A percentile compares a stretch with the other conserved stretches of the same genome.
Evolutionary conservation across 441 rosid genomes (phyloP).

Genomic region (Dalechampia spathulata): DNA sequence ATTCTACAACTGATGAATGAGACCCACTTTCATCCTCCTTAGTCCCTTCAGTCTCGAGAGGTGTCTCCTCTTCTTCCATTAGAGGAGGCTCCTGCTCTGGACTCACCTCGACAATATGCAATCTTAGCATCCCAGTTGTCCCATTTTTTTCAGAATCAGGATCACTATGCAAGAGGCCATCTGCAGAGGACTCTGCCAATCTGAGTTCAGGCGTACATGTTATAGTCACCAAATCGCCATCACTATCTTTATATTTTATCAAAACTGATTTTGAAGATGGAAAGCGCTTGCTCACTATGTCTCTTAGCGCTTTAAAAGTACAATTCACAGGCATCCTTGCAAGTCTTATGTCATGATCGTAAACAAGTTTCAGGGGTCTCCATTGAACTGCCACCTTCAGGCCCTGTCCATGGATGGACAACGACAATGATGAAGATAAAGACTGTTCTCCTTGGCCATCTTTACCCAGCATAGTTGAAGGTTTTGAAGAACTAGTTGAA

Average conservation of each 20-base stretch:
- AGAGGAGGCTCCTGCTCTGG: slow-evolving; percentile 81
- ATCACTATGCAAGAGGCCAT: slow-evolving; percentile 36
- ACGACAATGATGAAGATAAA: slow-evolving; percentile 18
- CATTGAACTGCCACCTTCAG: slow-evolving; percentile 33
- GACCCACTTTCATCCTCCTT: slow-evolving; percentile 52
- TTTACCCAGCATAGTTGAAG: slow-evolving; percentile 18
- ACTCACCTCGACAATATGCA: slow-evolving; percentile 80
- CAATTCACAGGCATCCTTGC: slow-evolving; percentile 82
- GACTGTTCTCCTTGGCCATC: slow-evolving; percentile 27
- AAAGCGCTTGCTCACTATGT: slow-evolving; percentile 63
- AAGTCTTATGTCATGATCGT: slow-evolving; percentile 83
- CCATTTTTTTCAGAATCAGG: slow-evolving; percentile 45
- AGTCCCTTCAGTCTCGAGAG: slow-evolving; percentile 39
- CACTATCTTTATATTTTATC: slow-evolving; percentile 77
- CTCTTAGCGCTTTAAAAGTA: slow-evolving; percentile 66
- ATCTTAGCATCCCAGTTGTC: slow-evolving; percentile 59
- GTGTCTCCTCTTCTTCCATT: slow-evolving; percentile 69
- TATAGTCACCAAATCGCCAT: slow-evolving; percentile 88
- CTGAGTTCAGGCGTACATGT: slow-evolving; percentile 71
- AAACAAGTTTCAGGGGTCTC: slow-evolving; percentile 83
- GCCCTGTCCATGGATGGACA: slow-evolving; percentile 17
- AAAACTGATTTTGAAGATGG: slow-evolving; percentile 78
- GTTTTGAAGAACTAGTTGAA: slow-evolving; percentile 39
- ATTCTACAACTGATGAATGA: slow-evolving; percentile 41
- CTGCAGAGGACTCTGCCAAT: slow-evolving; percentile 63